Base-by-base conservation (phyloP, 768 basidiomycete genomes). In the Trametes sanguinea region DNA sequence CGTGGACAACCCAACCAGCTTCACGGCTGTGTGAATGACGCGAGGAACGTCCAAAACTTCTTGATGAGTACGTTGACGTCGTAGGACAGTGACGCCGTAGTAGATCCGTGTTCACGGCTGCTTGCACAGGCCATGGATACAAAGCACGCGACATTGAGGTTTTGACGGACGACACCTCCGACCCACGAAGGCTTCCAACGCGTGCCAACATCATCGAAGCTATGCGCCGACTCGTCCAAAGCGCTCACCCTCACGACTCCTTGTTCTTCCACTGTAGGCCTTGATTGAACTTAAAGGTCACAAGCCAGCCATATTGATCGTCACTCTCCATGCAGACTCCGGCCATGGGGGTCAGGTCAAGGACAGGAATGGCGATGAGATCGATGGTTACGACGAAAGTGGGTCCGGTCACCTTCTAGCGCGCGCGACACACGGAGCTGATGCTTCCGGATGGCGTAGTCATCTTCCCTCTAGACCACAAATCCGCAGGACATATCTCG, bases 261-360 rank as follows among this genome's bases (percentile, higher is more conserved):
- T 77, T 95, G 35, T 94, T 95, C 79, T 91, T 95, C 81, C 94
- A 95, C 66, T 95, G 30, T 33, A 50, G 5, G 11, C 4, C 2
- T 30, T 14, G 29, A 32, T 6, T 13, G 9, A n/a, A 6, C 13
- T 43, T 22, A 22, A 22, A 22, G 22, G 22, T 22, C 22, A 22
- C 22, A 22, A 22, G 22, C 22, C 22, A 22, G 22, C 22, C 22
- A 22, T 22, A 22, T 22, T 22, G 22, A 22, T 22, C 22, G 22
- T 22, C 22, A 22, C 22, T 22, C 22, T 22, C 22, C 22, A 22
- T 22, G 22, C 50, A 92, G 92, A 93, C 73, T 96, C 94, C 5
- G 95, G 95, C 13, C 96, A 98, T 65, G 96, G 96, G 40, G 95
- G 94, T 13, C 95, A 95, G 75, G 89, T 89, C 0, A 81, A 89